Evolutionary conservation across 768 basidiomycete genomes (phyloP).

Genomic region (Kwoniella botswanensis): DNA sequence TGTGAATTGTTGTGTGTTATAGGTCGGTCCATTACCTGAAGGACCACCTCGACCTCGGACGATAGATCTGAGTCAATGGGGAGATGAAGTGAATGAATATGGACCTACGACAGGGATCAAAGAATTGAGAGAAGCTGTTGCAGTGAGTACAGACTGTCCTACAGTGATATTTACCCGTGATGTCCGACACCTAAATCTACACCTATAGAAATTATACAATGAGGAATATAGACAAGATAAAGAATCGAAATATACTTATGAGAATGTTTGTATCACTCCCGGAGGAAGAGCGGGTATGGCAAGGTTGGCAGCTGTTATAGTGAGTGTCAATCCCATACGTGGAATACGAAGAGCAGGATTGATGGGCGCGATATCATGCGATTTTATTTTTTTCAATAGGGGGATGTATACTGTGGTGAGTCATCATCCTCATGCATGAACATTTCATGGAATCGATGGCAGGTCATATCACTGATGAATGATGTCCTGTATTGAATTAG

Average conservation of each 20-base stretch:
- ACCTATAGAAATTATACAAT: slow-evolving; percentile 71
- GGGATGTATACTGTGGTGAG: slow-evolving; percentile 65
- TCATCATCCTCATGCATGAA: background rate
- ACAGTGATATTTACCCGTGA: too few relatives aligned
- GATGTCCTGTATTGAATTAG: background rate
- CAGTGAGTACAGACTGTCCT: slow-evolving; percentile 53
- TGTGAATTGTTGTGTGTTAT: too few relatives aligned
- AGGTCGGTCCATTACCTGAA: slow-evolving; percentile 70
- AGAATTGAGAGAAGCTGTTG: slow-evolving; percentile 82
- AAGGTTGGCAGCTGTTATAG: slow-evolving; percentile 85
- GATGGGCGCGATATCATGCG: background rate
- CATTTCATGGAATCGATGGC: background rate
- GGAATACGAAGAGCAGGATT: background rate
- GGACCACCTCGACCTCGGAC: slow-evolving; percentile 70
- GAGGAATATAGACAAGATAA: slow-evolving; percentile 81
- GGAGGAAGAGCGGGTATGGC: slow-evolving; percentile 89
- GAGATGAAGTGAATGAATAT: slow-evolving; percentile 69
- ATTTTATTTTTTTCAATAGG: too few relatives aligned
- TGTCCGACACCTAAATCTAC: too few relatives aligned
- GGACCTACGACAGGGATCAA: slow-evolving; percentile 92
- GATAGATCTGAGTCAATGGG: slow-evolving; percentile 65
- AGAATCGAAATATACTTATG: slow-evolving; percentile 80
- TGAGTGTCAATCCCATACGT: slow-evolving; percentile 4
- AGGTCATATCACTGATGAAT: background rate
- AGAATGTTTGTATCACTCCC: slow-evolving; percentile 85